Evolutionary conservation across 495 filamentous ascomycete genomes (phyloP), one percentile per base, ranked within the genome.

Genomic region (Acidiella bohemica): DNA sequence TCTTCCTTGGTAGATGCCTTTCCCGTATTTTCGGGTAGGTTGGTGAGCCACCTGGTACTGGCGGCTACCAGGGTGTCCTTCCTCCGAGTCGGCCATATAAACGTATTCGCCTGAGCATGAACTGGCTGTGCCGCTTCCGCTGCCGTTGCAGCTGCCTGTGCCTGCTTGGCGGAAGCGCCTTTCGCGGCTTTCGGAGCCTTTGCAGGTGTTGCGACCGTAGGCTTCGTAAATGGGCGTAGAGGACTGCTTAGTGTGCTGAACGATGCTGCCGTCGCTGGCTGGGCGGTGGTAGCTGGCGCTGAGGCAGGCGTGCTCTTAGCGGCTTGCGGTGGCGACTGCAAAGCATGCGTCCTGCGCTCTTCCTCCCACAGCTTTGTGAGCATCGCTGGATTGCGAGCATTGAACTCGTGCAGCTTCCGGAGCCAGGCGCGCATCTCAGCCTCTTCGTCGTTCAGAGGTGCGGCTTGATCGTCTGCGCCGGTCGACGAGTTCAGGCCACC

Each of bases 351-450:
- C 22, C 34, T 46, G 10, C 60, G 36, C 36, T 63, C 60, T 45
- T 61, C 47, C 27, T 59, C 56, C 60, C 60, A 63, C 12, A 64
- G 54, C 22, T 53, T 51, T 2, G 59, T 53, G 9, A 64, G 45
- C 22, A 64, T 45, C 9, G 48, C 47, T 1, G 60, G 60, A 40
- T 62, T 54, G 39, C 58, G 58, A 14, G 43, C 41, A 33, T 62
- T 60, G 25, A 59, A 47, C 39, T 63, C 54, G n/a, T 59, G 43
- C 57, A 63, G 58, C 30, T 63, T 63, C 16, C 47, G 37, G 46
- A 63, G 57, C 58, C 62, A 53, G 0, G 52, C 57, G 12, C 55
- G 42, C 38, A 63, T 59, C 42, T 54, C 36, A 10, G 42, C 39
- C 22, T 54, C 51, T 17, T 50, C 42, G 10, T 26, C 32, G 19